Evolutionary conservation across 108 stramenopile genomes (phyloP).

Genomic region (Nitzschia sp.): DNA sequence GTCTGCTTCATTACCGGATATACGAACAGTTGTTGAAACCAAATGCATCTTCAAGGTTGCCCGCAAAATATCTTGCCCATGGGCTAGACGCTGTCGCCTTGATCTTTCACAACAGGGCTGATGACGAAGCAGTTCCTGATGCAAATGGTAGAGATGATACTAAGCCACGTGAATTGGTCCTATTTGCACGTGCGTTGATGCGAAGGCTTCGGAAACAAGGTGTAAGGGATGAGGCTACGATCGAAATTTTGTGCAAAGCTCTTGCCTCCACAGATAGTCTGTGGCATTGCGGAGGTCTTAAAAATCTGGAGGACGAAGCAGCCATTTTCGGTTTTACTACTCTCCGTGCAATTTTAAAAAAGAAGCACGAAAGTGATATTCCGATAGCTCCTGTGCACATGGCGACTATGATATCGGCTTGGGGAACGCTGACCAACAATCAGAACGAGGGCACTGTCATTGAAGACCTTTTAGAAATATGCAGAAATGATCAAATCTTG

Average conservation of each 20-base stretch:
- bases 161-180: not conserved
- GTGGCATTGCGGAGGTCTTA: constrained; percentile 5
- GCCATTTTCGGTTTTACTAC: constrained; percentile 36
- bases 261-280: constrained; percentile 24
- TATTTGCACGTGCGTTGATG: constrained; percentile 32
- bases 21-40: constrained; percentile 29
- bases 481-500: constrained; percentile 15
- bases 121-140: not conserved
- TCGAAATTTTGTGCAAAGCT: constrained; percentile 26
- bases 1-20: constrained; percentile 14
- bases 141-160: not conserved
- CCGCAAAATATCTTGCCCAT: constrained; percentile 24
- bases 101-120: not conserved
- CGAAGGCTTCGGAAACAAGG: constrained; percentile 34
- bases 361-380: not conserved
- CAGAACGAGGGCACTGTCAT: constrained; percentile 29
- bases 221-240: constrained; percentile 22
- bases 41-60: constrained; percentile 25
- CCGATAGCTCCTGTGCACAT: constrained; percentile 14
- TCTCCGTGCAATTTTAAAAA: constrained; percentile 13
- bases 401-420: constrained; percentile 19
- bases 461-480: constrained; percentile 21
- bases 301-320: constrained; percentile 28
- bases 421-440: constrained; percentile 20
- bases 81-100: constrained; percentile 23